phyloP scores from a whole-genome alignment of 495 filamentous ascomycete species.

The Alectoria sarmentosa region DNA sequence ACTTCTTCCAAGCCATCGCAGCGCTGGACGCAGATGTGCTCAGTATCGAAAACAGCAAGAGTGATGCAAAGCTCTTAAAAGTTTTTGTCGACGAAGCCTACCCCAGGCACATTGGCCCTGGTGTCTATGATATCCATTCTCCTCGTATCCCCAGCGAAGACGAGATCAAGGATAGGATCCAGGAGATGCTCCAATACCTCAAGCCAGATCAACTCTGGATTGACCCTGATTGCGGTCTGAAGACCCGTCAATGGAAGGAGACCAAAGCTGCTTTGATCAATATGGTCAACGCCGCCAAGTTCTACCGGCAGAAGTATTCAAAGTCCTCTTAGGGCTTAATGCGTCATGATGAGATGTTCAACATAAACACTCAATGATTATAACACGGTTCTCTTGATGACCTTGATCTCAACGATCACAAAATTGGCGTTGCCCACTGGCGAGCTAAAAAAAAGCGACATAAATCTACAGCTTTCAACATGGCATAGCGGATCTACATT shows the following conservation, averaged over 20 bases:
- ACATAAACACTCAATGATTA: constrained; percentile 32
- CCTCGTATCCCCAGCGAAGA: constrained; percentile 90
- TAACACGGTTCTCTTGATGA: constrained; percentile 17
- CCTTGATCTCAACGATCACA: constrained; percentile 48
- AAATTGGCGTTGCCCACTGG: constrained; percentile 42
- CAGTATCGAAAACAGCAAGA: constrained; percentile 99
- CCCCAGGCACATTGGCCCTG: constrained; percentile 94
- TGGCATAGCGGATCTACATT: constrained; percentile 15
- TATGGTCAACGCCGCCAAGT: constrained; percentile 95
- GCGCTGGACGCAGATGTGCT: constrained; percentile 97
- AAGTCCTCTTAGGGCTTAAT: constrained; percentile 39
- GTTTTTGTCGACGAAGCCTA: constrained; percentile 97
- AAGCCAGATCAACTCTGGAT: constrained; percentile 95
- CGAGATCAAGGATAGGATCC: constrained; percentile 94
- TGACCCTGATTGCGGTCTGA: constrained; percentile 97
- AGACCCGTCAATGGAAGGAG: constrained; percentile 96
- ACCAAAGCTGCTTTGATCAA: constrained; percentile 86
- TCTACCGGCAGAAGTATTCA: constrained; percentile 81
- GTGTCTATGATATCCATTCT: constrained; percentile 99
- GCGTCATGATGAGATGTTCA: constrained; percentile 43
- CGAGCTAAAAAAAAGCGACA: constrained; percentile 15
- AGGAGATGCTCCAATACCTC: constrained; percentile 95
- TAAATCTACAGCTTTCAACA: constrained; percentile 21
- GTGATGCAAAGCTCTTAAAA: constrained; percentile 95
- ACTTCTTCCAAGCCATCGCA: constrained; percentile 99